Evolutionary conservation across 2,329 filamentous ascomycete species (phyloP).

Genomic region (Metarhizium album): DNA sequence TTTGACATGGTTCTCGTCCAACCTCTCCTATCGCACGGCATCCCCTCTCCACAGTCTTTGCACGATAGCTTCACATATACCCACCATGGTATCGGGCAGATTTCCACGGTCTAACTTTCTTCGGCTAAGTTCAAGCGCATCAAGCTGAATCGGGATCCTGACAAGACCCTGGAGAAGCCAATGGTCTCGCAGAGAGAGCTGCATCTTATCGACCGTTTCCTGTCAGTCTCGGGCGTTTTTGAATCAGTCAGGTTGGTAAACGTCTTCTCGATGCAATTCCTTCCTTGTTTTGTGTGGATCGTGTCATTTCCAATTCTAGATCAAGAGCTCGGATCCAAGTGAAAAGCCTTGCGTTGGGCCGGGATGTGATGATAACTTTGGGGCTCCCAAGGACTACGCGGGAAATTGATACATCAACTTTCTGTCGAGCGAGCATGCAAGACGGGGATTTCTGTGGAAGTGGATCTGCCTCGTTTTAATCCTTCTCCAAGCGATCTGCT

Average conservation of each 20-base stretch:
- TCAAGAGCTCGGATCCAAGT: slow-evolving; percentile 5
- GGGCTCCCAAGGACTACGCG: slow-evolving; percentile 16
- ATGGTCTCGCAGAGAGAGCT: slow-evolving; percentile 21
- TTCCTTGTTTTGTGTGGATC: slow-evolving; percentile 13
- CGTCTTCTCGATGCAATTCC: slow-evolving; percentile 20
- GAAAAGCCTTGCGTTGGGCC: too few relatives aligned
- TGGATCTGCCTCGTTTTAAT: too few relatives aligned
- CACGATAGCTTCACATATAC: slow-evolving; percentile 22
- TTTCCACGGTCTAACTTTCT: not conserved
- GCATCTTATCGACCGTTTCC: slow-evolving; percentile 13
- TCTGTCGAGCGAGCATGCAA: too few relatives aligned
- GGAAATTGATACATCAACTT: not conserved
- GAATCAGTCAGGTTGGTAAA: too few relatives aligned
- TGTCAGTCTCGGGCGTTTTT: too few relatives aligned
- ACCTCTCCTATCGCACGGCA: slow-evolving; percentile 17
- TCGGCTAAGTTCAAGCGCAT: slow-evolving; percentile 28
- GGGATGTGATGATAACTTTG: too few relatives aligned
- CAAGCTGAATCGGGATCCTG: slow-evolving; percentile 32
- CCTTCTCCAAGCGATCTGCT: too few relatives aligned
- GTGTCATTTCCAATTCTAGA: too few relatives aligned
- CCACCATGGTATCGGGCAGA: slow-evolving; percentile 23
- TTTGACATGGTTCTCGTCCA: not conserved
- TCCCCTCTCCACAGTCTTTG: slow-evolving; percentile 29
- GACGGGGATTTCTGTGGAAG: too few relatives aligned
- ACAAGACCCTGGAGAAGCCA: slow-evolving; percentile 24